Base-by-base conservation (phyloP, 2,329 filamentous ascomycete genomes). In the Colletotrichum sidae region DNA sequence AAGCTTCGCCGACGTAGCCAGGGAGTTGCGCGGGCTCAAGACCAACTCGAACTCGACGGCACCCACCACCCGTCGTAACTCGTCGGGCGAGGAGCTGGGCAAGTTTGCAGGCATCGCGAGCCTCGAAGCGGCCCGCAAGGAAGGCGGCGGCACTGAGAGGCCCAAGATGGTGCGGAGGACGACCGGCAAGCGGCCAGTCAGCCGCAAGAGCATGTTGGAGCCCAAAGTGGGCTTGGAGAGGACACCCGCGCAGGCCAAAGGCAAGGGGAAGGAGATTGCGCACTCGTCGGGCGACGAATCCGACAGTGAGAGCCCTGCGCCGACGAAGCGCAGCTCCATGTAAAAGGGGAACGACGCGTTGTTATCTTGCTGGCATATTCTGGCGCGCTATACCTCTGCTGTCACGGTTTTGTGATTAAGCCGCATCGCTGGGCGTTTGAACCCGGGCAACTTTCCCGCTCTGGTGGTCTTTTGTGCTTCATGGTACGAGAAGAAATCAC, bases 1-100 rank as follows among this genome's bases (percentile, higher is more conserved):
- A 77, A 91, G 94, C 12, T 95, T 98, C 76, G 86, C 91, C 2
- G 93, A 97, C 65, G 90, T 97, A n/a, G 87, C 94, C 61, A 88
- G 88, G 68, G 93, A 96, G 76, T 90, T 97, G 75, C 88, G 92
- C 67, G 87, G 88, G 68, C 79, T 87, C 75, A 87, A 82, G 77
- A 77, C 76, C 68, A 78, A 76, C 51, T 74, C 77, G 51, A 80
- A 77, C 44, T 81, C 79, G 37, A 81, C 79, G n/a, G 77, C 77
- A 39, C 79, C 81, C 3, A 79, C 82, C 2, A 85, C 84, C 7
- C 79, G 81, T 35, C 80, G 82, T 55, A 86, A 85, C 69, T 87
- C 85, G 8, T 85, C 80, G 2, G 80, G 79, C 25, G 83, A 84
- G 10, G 78, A 78, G 34, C 71, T 75, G 6, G 72, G 67, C 37